A percentile compares a stretch with the other conserved stretches of the same genome.
phyloP scores from a whole-genome alignment of 2,329 filamentous ascomycete species.

The Aspergillus sp. region DNA sequence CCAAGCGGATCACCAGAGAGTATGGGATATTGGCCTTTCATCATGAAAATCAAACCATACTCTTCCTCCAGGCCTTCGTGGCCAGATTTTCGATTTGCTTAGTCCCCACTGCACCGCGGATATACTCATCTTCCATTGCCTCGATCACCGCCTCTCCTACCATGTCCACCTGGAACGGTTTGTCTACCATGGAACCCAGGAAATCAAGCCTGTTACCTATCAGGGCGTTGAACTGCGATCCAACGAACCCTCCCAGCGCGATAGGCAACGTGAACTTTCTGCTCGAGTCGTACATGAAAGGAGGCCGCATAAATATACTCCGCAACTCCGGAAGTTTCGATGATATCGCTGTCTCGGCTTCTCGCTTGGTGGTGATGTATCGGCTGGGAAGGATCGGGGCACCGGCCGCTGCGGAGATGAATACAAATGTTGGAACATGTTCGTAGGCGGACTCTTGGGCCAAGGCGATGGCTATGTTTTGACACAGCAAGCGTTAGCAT shows the following conservation, averaged over 20 bases:
- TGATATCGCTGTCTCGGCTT: constrained; percentile 76
- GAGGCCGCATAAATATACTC: constrained; percentile 76
- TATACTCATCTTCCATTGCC: constrained; percentile 69
- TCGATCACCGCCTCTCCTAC: constrained; percentile 90
- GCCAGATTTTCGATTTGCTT: constrained; percentile 78
- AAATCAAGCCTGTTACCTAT: constrained; percentile 75
- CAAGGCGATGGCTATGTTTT: constrained; percentile 67
- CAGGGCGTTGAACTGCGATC: constrained; percentile 71
- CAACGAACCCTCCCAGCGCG: constrained; percentile 72
- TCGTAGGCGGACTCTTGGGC: constrained; percentile 70
- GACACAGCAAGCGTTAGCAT: background rate
- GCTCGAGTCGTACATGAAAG: constrained; percentile 84
- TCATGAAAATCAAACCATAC: constrained; percentile 66
- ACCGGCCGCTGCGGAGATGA: constrained; percentile 83
- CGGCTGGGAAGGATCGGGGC: constrained; percentile 78
- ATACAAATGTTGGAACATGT: constrained; percentile 70
- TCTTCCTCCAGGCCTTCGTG: constrained; percentile 79
- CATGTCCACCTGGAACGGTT: constrained; percentile 81
- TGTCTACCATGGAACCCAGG: constrained; percentile 78
- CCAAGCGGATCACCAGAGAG: too few relatives aligned
- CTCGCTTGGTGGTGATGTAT: constrained; percentile 88
- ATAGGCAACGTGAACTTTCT: constrained; percentile 80
- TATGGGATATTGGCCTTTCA: background rate
- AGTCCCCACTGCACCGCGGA: constrained; percentile 74
- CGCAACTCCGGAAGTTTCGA: constrained; percentile 72